Base-by-base conservation (phyloP, 768 basidiomycete species). In the Mycena metata region DNA sequence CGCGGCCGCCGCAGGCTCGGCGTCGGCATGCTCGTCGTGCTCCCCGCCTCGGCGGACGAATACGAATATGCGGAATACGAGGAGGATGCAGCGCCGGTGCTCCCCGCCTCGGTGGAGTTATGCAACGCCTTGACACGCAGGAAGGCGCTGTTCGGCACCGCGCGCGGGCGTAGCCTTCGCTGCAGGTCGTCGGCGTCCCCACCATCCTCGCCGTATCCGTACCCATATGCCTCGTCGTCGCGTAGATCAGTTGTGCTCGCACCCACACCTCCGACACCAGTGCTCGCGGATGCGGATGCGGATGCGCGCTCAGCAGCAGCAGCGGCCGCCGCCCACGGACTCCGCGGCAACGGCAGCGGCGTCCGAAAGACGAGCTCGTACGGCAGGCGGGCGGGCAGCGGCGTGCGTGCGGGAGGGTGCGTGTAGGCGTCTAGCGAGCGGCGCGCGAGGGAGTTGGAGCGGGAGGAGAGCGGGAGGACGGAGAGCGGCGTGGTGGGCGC, bases 141-240 rank as follows among this genome's bases (percentile, higher is more conserved):
- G 13, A 72, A 72, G 59, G 70, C 64, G 60, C 67, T 66, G n/a
- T 72, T 72, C 51, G 70, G 67, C 47, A 72, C 70, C 23, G 70
- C 64, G 36, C 70, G 70, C 54, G 59, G 64, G 39, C 70, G 70
- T 21, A 69, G 16, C 24, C n/a, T n/a, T n/a, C n/a, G n/a, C n/a
- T 51, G 26, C 5, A 12, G 10, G 12, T 56, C 33, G n/a, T 30
- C 47, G 30, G 36, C 42, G 19, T 42, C 64, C 12, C 7, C 56
- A 3, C 17, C 51, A 9, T 23, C 63, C 58, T 39, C 56, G 23
- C 42, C 43, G 36, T 49, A 26, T 42, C 39, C 13, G 13, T n/a
- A 3, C 9, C 51, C 33, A 16, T 35, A 16, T 21, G 1, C 57
- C 17, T 30, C 43, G 47, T 33, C 35, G n/a, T n/a, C 59, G 24